These are phyloP conservation scores for Nicotiana otophora DNA, from an alignment of 257 asterid species.

Conservation along the genomic window DNA sequence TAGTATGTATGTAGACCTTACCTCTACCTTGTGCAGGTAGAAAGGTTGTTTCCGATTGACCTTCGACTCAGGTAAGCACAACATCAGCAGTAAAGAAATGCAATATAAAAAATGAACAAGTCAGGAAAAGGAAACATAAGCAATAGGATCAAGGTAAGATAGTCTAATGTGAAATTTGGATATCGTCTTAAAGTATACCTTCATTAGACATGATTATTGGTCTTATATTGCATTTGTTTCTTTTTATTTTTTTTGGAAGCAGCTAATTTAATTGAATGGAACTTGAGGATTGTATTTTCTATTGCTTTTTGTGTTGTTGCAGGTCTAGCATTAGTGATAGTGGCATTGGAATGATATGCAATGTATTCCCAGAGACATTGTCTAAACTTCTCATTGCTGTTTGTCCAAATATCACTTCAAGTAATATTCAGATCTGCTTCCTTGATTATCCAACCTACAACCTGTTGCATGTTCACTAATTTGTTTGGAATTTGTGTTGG, in stretches of 20 bases:
- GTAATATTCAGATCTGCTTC: conserved; percentile 33
- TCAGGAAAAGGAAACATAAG: no score
- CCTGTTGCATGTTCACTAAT: background rate
- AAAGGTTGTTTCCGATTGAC: no score
- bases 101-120: no score
- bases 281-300: background rate
- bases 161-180: background rate
- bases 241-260: background rate
- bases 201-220: background rate
- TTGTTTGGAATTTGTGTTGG: background rate
- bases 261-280: background rate
- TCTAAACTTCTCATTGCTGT: conserved; percentile 81
- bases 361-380: conserved; percentile 73
- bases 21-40: no score
- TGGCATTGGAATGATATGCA: conserved; percentile 98
- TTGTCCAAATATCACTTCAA: conserved; percentile 93
- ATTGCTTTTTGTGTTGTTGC: conserved; percentile 10
- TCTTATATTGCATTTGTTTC: background rate
- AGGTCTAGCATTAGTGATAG: conserved; percentile 96
- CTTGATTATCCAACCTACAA: background rate
- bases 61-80: no score
- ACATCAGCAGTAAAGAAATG: no score
- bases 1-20: no score
- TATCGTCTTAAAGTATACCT: background rate
- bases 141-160: no score